Conservation (phyloP, 148 eudicot species). For the Limonium bicolor region DNA sequence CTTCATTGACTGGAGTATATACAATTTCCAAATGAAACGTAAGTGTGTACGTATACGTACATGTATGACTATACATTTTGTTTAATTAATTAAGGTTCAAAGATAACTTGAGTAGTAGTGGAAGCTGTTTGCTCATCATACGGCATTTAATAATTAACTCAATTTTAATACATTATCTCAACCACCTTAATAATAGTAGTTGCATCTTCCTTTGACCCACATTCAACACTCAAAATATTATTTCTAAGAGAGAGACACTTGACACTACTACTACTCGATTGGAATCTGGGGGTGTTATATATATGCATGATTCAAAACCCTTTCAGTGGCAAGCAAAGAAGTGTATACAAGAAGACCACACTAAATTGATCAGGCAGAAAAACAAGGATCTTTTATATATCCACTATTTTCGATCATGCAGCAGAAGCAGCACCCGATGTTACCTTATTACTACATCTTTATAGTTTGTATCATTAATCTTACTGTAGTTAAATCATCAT, state of each 20-base stretch:
- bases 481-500: no score
- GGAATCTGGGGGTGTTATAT: not conserved
- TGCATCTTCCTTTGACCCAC: constrained; percentile 65
- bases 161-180: no score
- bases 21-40: no score
- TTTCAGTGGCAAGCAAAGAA: not conserved
- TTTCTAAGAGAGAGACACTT: constrained; percentile 4
- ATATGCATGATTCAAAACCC: not conserved
- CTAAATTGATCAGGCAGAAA: not conserved
- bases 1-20: no score
- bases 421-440: not conserved
- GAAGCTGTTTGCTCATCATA: no score
- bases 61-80: no score
- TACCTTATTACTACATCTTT: not conserved
- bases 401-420: not conserved
- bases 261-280: not conserved
- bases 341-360: not conserved
- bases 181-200: constrained; percentile 34
- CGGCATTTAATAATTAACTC: no score
- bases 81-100: no score
- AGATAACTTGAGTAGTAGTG: no score
- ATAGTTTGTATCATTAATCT: not conserved
- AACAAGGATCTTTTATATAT: not conserved
- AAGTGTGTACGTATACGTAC: no score
- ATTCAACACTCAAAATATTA: constrained; percentile 7